Conservation (phyloP, 2,329 filamentous ascomycete species). For the Paecilomyces sp. region DNA sequence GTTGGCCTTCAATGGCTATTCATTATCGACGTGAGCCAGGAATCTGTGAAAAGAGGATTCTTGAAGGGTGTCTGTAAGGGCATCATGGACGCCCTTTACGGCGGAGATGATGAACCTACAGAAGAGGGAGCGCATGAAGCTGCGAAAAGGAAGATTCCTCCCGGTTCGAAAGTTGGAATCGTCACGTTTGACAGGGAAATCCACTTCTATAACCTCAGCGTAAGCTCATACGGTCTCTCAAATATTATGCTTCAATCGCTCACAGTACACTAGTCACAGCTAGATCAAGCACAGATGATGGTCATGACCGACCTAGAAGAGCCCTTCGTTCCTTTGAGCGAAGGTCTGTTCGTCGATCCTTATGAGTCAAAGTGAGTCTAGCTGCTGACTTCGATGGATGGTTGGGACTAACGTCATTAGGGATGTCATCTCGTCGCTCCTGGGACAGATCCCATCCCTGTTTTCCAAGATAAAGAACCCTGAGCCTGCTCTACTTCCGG, state of each 20-base stretch:
- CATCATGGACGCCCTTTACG: conserved; percentile 77
- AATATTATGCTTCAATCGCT: conserved; percentile 8
- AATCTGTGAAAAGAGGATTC: conserved; percentile 85
- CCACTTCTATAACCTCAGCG: conserved; percentile 93
- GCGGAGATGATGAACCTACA: conserved; percentile 49
- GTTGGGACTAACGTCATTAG: conserved; percentile 27
- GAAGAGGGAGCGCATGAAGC: conserved; percentile 48
- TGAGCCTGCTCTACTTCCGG: conserved; percentile 79
- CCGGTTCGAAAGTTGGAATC: conserved; percentile 83
- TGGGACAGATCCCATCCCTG: conserved; percentile 73
- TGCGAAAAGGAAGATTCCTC: conserved; percentile 55
- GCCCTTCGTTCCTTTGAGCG: conserved; percentile 85
- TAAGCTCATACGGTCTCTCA: conserved; percentile 36
- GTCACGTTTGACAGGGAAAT: conserved; percentile 95
- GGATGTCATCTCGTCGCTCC: conserved; percentile 77
- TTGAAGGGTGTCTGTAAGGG: conserved; percentile 86
- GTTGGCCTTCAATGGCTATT: conserved; percentile 85
- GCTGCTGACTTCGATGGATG: background rate
- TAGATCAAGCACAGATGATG: conserved; percentile 93
- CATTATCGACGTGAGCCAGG: conserved; percentile 86
- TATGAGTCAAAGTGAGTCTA: conserved; percentile 66
- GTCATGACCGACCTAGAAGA: conserved; percentile 98
- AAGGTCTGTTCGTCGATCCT: conserved; percentile 91
- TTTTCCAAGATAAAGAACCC: conserved; percentile 85
- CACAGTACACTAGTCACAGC: conserved; percentile 48